A percentile compares a stretch with the other conserved stretches of the same genome.
Conservation (phyloP, 1,284 basidiomycete genomes). For the Leccinum cinnamomeum region DNA sequence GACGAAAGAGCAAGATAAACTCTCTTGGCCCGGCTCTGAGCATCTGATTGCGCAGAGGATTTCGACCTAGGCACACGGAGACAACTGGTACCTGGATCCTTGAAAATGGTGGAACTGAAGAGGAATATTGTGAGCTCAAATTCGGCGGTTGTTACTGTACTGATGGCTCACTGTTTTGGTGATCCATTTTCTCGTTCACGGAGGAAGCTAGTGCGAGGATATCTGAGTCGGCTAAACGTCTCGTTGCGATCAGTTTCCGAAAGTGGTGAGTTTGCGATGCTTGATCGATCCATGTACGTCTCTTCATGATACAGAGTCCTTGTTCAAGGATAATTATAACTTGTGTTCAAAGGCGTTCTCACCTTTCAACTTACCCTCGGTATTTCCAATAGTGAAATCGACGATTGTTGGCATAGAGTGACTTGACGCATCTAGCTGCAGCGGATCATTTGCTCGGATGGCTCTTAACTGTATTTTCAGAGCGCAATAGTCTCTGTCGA, state of each 20-base stretch:
- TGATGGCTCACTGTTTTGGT: constrained; percentile 15
- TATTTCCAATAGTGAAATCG: not conserved
- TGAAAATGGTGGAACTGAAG: constrained; percentile 7
- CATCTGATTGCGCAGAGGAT: constrained; percentile 5
- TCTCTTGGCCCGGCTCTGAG: constrained; percentile 16
- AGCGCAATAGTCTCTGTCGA: constrained; percentile 64
- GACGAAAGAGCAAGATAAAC: constrained; percentile 11
- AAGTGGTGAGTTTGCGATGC: not conserved
- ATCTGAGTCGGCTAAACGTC: not conserved
- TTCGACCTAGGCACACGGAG: constrained; percentile 12
- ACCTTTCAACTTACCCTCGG: constrained; percentile 13
- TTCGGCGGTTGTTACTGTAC: not conserved
- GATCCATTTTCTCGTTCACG: constrained; percentile 3
- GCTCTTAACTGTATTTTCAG: constrained; percentile 68
- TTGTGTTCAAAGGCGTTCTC: not conserved
- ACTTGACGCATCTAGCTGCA: constrained; percentile 27
- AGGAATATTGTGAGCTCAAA: constrained; percentile 5
- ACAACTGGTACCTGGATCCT: constrained; percentile 15
- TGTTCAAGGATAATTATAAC: not conserved
- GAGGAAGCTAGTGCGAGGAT: not conserved
- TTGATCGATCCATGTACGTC: not conserved
- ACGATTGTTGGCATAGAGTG: constrained; percentile 13
- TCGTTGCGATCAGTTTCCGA: constrained; percentile 4
- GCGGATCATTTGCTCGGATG: constrained; percentile 40
- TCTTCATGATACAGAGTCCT: constrained; percentile 7